Base-by-base conservation (phyloP, 257 asterid genomes). In the Solanum boliviense region DNA sequence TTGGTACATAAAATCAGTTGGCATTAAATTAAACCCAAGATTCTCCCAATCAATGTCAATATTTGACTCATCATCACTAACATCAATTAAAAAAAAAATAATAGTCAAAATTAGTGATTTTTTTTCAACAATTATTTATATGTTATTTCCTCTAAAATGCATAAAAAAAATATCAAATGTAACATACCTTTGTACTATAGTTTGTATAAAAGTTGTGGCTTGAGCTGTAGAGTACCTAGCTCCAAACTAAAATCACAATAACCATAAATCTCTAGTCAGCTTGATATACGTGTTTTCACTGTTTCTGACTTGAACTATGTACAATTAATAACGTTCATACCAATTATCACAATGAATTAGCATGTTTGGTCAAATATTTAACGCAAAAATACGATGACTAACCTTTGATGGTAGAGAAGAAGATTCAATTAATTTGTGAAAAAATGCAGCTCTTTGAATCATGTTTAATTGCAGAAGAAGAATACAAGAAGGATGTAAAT, bases 1-100 rank as follows among this genome's bases (percentile, higher is more conserved):
- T 31, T 72, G 75, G 91, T 93, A 95, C 98, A 95, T 95, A 83
- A 91, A 94, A 88, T 95, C 98, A 4, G 96, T 92, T 35, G 90
- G 90, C 62, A 84, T 86, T 13, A 94, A 91, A 35, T 90, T 84
- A 46, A 95, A 95, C 2, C 98, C 98, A 52, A 95, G 89, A 89
- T 88, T 92, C 48, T 92, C 78, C 98, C 98, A 95, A 23, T 95
- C 96, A 84, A 94, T 87, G 10, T 76, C 90, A 13, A 67, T 91
- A 27, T 68, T 68, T 11, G 23, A 23, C 62, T 93, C 98, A 4
- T 93, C 95, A 36, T 88, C 87, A n/a, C 86, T 86, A 9, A 36
- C 65, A 76, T 89, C 2, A 31, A 70, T 70, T 70, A 16, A 71
- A 71, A 32, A 7, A 15, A 71, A 0, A 31, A 68, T 0, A 3